phyloP scores from a whole-genome alignment of 176 grass and related monocot genomes.

The Juncus inflexus region DNA sequence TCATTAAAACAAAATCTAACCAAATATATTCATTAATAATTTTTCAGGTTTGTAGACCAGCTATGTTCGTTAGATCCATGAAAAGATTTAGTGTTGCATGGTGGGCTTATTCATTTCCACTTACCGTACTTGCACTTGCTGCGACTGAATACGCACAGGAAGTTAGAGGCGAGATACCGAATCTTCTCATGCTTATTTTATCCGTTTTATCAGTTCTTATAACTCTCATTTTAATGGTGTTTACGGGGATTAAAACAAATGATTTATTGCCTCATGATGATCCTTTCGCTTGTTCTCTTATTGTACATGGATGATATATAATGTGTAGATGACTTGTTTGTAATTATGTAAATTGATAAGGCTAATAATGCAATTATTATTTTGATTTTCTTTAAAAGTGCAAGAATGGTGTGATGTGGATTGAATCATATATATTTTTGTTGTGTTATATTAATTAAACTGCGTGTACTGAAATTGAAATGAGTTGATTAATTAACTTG shows the following conservation, averaged over 20 bases:
- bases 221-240: constrained; percentile 61
- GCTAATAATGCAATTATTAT: not conserved
- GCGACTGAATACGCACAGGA: constrained; percentile 48
- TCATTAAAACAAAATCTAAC: not conserved
- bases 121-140: constrained; percentile 52
- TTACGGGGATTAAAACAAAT: constrained; percentile 48
- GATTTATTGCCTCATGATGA: constrained; percentile 75
- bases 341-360: constrained; percentile 6
- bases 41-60: constrained; percentile 36
- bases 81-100: constrained; percentile 68
- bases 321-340: not conserved
- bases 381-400: too few relatives aligned
- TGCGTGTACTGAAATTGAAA: too few relatives aligned
- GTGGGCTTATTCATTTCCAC: constrained; percentile 89
- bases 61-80: constrained; percentile 51
- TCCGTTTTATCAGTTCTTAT: constrained; percentile 58
- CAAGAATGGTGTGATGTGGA: too few relatives aligned
- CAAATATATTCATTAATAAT: not conserved
- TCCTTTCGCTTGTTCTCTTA: constrained; percentile 32
- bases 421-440: too few relatives aligned
- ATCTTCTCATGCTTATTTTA: constrained; percentile 63
- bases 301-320: constrained; percentile 1
- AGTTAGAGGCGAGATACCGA: constrained; percentile 43
- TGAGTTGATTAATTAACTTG: too few relatives aligned
- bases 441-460: too few relatives aligned